These are phyloP conservation scores for Pyracantha coccinea DNA, from an alignment of 331 rosid species.

Conservation along the genomic window DNA sequence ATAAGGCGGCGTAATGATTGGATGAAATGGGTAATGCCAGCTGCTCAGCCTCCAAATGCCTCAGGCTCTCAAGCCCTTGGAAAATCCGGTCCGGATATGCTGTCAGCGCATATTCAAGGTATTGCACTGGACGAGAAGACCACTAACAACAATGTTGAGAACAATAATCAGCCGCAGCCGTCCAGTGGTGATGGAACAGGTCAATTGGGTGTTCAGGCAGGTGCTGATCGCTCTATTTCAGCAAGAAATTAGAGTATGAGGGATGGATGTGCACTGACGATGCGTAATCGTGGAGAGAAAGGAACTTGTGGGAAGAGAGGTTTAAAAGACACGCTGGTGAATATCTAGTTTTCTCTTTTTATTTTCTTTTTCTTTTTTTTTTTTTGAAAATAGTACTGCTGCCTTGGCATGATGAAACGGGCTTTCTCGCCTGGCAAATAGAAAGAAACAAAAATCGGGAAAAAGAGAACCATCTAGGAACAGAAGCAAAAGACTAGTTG, in stretches of 20 bases:
- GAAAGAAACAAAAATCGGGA: slow-evolving; percentile 19
- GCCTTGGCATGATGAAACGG: slow-evolving; percentile 25
- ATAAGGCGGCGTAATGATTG: slow-evolving; percentile 61
- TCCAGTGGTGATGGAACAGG: slow-evolving; percentile 24
- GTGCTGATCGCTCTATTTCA: slow-evolving; percentile 33
- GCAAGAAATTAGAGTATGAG: slow-evolving; percentile 36
- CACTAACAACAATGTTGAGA: slow-evolving; percentile 6
- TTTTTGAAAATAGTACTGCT: slow-evolving; percentile 14
- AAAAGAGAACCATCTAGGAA: slow-evolving; percentile 22
- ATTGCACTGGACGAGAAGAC: slow-evolving; percentile 41
- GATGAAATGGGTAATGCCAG: slow-evolving; percentile 56
- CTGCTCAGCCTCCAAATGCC: slow-evolving; percentile 26
- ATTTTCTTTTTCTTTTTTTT: background rate
- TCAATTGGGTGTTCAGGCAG: slow-evolving; percentile 28
- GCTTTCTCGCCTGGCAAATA: slow-evolving; percentile 33
- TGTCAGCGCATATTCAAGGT: slow-evolving; percentile 37
- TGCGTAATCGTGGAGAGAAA: slow-evolving; percentile 20
- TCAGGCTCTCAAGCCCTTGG: slow-evolving; percentile 26
- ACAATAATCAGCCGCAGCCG: slow-evolving; percentile 24
- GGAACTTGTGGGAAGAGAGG: slow-evolving; percentile 17
- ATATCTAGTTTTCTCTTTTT: slow-evolving; percentile 3
- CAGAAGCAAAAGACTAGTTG: slow-evolving; percentile 16
- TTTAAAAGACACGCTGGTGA: slow-evolving; percentile 19
- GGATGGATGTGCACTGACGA: slow-evolving; percentile 14
- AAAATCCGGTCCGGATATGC: slow-evolving; percentile 28